These are phyloP conservation scores for Myxozyma vanderwaltii DNA, from an alignment of 805 yeast species.

Conservation along the genomic window DNA sequence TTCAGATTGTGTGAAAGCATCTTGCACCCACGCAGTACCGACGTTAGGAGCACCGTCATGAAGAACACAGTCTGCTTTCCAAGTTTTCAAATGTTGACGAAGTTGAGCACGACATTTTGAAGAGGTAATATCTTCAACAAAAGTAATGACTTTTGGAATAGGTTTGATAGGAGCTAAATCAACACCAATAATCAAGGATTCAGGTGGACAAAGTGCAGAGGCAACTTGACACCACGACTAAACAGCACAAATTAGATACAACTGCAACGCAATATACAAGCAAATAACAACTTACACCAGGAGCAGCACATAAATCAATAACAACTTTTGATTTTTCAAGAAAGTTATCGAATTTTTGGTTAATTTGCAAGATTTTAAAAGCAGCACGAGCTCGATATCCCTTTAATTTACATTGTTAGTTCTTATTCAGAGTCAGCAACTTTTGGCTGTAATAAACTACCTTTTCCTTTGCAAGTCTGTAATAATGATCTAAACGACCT, in stretches of 20 bases:
- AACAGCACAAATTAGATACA: conserved; percentile 1
- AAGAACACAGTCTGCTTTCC: conserved; percentile 92
- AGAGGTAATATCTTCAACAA: conserved; percentile 96
- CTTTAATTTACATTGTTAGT: conserved; percentile 35
- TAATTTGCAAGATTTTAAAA: conserved; percentile 89
- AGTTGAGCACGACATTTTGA: conserved; percentile 95
- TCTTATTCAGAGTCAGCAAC: conserved; percentile 3
- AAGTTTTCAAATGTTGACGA: conserved; percentile 94
- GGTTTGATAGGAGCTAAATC: conserved; percentile 97
- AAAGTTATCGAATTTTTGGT: conserved; percentile 95
- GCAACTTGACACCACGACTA: conserved; percentile 98
- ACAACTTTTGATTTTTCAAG: conserved; percentile 93
- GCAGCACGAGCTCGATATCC: conserved; percentile 99
- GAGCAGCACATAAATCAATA: conserved; percentile 97
- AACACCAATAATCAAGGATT: conserved; percentile 95
- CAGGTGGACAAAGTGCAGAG: conserved; percentile 85
- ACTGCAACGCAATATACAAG: background rate
- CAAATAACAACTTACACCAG: conserved; percentile 55
- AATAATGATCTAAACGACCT: conserved; percentile 99
- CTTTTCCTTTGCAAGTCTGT: conserved; percentile 92
- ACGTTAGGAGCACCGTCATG: conserved; percentile 99
- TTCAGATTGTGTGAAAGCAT: conserved; percentile 97
- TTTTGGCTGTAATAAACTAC: conserved; percentile 31
- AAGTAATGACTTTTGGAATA: conserved; percentile 90
- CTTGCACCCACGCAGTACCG: conserved; percentile 99